These are phyloP conservation scores for Colletotrichum zoysiae DNA, from an alignment of 2,329 filamentous ascomycete genomes.

Conservation along the genomic window DNA sequence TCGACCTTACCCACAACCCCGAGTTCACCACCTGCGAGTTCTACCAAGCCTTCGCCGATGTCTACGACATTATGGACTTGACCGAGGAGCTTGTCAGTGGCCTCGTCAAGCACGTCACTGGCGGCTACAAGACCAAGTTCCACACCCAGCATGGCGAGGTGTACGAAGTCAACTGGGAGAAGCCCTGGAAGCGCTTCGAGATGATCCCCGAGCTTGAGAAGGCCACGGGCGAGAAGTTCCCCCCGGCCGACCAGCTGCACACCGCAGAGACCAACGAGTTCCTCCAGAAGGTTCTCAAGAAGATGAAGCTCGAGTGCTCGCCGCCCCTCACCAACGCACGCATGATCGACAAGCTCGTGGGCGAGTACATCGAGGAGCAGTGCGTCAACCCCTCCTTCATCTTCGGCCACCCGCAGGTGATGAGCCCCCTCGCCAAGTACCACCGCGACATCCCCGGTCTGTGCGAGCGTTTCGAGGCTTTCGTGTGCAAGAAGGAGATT, in stretches of 20 bases:
- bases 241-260: slow-evolving; percentile 88
- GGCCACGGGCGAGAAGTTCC: slow-evolving; percentile 93
- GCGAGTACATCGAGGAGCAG: slow-evolving; percentile 94
- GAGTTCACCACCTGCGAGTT: slow-evolving; percentile 99
- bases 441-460: slow-evolving; percentile 85
- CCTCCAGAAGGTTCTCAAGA: slow-evolving; percentile 85
- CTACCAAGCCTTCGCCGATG: slow-evolving; percentile 93
- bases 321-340: slow-evolving; percentile 93
- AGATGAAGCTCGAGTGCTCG: slow-evolving; percentile 90
- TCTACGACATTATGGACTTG: slow-evolving; percentile 88
- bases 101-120: slow-evolving; percentile 89
- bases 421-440: slow-evolving; percentile 91
- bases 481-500: slow-evolving; percentile 97
- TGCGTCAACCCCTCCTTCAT: slow-evolving; percentile 85
- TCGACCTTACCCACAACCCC: slow-evolving; percentile 95
- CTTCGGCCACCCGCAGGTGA: slow-evolving; percentile 73
- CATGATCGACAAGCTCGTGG: slow-evolving; percentile 95
- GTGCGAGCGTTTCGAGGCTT: slow-evolving; percentile 97
- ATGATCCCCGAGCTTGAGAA: slow-evolving; percentile 97
- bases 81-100: slow-evolving; percentile 94
- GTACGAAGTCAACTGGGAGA: slow-evolving; percentile 95
- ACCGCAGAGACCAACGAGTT: slow-evolving; percentile 91
- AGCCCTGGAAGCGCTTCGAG: slow-evolving; percentile 91
- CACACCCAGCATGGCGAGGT: slow-evolving; percentile 87
- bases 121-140: slow-evolving; percentile 86